Percentiles rank a stretch among this genome's conserved stretches.
phyloP scores from a whole-genome alignment of 2,329 filamentous ascomycete species.

The Epichloe amarillans region DNA sequence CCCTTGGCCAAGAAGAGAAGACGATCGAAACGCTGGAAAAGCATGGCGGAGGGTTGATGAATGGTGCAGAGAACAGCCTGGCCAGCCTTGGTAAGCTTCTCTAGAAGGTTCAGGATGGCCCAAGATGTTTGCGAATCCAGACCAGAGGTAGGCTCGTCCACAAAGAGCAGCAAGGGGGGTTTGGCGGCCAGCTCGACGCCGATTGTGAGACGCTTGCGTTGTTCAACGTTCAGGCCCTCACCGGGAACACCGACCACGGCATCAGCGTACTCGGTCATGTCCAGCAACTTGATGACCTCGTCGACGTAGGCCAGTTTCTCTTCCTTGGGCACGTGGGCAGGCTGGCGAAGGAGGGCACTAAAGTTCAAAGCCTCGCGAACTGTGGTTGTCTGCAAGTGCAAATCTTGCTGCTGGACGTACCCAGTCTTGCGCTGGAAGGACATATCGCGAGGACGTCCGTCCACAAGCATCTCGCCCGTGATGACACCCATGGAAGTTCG shows the following conservation, averaged over 20 bases:
- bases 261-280: constrained; percentile 83
- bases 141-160: constrained; percentile 91
- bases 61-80: constrained; percentile 96
- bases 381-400: constrained; percentile 72
- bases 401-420: constrained; percentile 86
- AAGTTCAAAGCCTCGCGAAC: constrained; percentile 82
- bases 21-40: constrained; percentile 83
- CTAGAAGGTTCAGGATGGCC: constrained; percentile 77
- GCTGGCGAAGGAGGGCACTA: constrained; percentile 74
- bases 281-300: constrained; percentile 78
- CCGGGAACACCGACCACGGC: constrained; percentile 83
- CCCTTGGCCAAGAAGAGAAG: constrained; percentile 66
- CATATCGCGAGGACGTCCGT: constrained; percentile 53
- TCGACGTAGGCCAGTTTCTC: constrained; percentile 84
- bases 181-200: constrained; percentile 93
- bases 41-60: constrained; percentile 89
- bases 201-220: constrained; percentile 71
- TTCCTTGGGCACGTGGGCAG: constrained; percentile 51
- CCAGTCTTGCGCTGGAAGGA: constrained; percentile 88
- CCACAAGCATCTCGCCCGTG: constrained; percentile 63
- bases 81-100: constrained; percentile 78
- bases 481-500: constrained; percentile 84
- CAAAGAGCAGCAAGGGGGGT: constrained; percentile 71
- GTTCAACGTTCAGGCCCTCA: constrained; percentile 65
- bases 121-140: constrained; percentile 88